Base-by-base conservation (phyloP, 1,284 basidiomycete genomes). In the Amylostereum areolatum region DNA sequence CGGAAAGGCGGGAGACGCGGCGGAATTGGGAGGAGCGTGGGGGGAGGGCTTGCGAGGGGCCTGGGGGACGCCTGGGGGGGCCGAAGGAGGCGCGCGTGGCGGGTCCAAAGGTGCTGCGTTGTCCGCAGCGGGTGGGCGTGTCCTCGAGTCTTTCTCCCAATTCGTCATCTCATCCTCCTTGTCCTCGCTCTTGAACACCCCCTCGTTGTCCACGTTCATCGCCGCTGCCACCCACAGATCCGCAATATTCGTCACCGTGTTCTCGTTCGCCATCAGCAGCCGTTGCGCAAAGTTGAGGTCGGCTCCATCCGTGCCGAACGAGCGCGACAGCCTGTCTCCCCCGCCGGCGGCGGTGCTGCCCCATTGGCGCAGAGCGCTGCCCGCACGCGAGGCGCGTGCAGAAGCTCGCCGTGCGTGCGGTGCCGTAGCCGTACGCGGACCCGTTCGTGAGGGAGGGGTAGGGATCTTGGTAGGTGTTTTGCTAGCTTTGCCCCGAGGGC, bases 141-240 rank as follows among this genome's bases (percentile, higher is more conserved):
- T 53, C 39, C 49, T 58, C 39, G 25, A 61, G 52, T 10, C 62
- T 59, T 45, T 58, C 55, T 28, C 63, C 59, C 24, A 49, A 18
- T n/a, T 34, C 27, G 65, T 72, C 46, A 62, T 60, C 40, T 79
- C 77, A 11, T 67, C 66, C 32, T 62, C 59, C 40, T 64, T 62
- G 28, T 64, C 66, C 50, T 83, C 80, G 36, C 74, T 72, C 58
- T 82, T 80, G 55, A 86, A 85, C 3, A 81, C 78, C 53, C 89
- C 81, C 55, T 90, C 87, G 57, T 89, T 89, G 58, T 93, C 92
- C 8, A 83, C 89, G 52, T 91, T 92, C 71, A 93, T 91, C 3
- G 93, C 93, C 25, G 92, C 86, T 8, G 92, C 91, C 51, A 96
- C 89, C 92, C 93, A 96, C 11, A 96, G 71, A 67, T 95, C 92